These are phyloP conservation scores for Begonia peltatifolia DNA, from an alignment of 306 rosid genomes.

Conservation along the genomic window DNA sequence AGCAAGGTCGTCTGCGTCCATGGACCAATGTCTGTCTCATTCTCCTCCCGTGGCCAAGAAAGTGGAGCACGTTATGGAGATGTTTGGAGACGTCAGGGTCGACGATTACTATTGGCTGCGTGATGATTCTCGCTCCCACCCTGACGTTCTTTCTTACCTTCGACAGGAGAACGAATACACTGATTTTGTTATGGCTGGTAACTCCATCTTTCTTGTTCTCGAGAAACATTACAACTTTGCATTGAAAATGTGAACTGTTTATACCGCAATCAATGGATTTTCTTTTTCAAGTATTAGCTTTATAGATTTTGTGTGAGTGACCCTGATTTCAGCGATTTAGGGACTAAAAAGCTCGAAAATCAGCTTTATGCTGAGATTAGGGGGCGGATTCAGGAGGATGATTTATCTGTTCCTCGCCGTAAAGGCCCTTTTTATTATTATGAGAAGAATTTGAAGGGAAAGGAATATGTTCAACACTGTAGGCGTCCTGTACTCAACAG, in stretches of 20 bases:
- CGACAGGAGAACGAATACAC: conserved; percentile 52
- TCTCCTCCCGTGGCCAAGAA: conserved; percentile 69
- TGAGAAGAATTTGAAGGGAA: conserved; percentile 42
- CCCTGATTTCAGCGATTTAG: conserved; percentile 16
- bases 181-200: conserved; percentile 56
- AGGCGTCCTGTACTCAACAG: conserved; percentile 39
- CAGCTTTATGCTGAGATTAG: conserved; percentile 57
- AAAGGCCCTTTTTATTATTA: conserved; percentile 65
- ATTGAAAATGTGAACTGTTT: too few species aligned
- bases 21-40: not conserved
- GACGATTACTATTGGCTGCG: conserved; percentile 89
- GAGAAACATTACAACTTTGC: too few species aligned
- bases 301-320: not conserved
- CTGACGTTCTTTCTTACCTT: conserved; percentile 51
- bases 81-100: conserved; percentile 63
- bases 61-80: conserved; percentile 54
- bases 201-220: not conserved
- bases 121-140: conserved; percentile 63
- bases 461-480: conserved; percentile 75
- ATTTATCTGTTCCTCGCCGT: conserved; percentile 52
- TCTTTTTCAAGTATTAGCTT: too few species aligned
- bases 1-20: too few species aligned
- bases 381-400: conserved; percentile 83
- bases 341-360: conserved; percentile 48
- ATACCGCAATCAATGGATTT: too few species aligned